Percentiles rank a stretch among this genome's conserved stretches.
These are phyloP conservation scores for Cercophora scortea DNA, from an alignment of 495 filamentous ascomycete species.

Conservation along the genomic window DNA sequence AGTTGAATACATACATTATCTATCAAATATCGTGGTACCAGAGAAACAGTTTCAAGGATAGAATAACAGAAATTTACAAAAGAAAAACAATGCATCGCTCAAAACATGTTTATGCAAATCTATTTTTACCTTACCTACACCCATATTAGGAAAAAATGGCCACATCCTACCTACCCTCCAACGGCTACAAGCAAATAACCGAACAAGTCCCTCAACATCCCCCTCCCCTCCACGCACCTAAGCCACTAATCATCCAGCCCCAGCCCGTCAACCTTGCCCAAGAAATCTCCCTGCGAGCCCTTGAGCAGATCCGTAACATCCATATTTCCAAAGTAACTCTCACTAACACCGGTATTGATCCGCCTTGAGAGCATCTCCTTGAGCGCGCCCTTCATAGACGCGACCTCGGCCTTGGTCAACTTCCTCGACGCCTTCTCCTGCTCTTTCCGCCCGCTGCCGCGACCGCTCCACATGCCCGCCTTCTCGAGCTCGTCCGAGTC, in stretches of 20 bases:
- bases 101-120: too few species aligned
- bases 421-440: conserved; percentile 63
- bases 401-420: conserved; percentile 64
- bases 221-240: not conserved
- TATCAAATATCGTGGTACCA: too few species aligned
- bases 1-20: too few species aligned
- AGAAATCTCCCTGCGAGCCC: conserved; percentile 44
- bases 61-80: too few species aligned
- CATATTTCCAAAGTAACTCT: conserved; percentile 71
- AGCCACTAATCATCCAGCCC: conserved; percentile 26
- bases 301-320: conserved; percentile 73
- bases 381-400: conserved; percentile 52
- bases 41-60: too few species aligned
- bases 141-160: too few species aligned
- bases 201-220: not conserved
- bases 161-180: not conserved
- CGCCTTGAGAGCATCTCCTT: conserved; percentile 60
- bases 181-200: not conserved
- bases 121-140: too few species aligned
- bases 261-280: conserved; percentile 33
- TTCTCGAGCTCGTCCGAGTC: conserved; percentile 77
- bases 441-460: conserved; percentile 61
- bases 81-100: too few species aligned
- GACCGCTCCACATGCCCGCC: conserved; percentile 51
- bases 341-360: conserved; percentile 87